Base-by-base conservation (phyloP, 805 yeast species). In the Myxozyma nipponensis region DNA sequence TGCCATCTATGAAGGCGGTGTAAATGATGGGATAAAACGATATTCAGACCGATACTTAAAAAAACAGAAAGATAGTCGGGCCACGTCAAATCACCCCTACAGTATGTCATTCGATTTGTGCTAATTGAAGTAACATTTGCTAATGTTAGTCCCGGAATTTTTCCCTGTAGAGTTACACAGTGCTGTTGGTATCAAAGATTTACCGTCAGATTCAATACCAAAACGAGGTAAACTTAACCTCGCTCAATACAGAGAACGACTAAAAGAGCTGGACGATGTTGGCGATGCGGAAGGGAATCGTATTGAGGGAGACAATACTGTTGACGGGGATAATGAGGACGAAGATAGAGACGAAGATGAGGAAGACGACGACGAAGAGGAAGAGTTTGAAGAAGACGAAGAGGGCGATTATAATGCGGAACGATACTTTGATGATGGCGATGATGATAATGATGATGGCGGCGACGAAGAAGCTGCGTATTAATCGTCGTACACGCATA, bases 351-450 rank as follows among this genome's bases (percentile, higher is more conserved):
- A 40, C 23, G 58, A 44, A 18, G 44, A 25, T n/a, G 50, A 44
- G 2, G 55, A 56, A 13, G 61, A 59, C 6, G 60, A 50, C 2
- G 60, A 47, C 25, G 60, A 52, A 28, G 59, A 59, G 22, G 63
- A 59, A 39, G 63, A 59, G 37, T 59, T 59, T 46, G 63, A 59
- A 18, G 63, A 59, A 28, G 63, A 59, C 34, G 63, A 59, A 34
- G 63, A 59, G 6, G 63, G 63, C n/a, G 63, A 59, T 40, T 59
- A 59, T 41, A 59, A 59, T 40, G 63, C 63, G 4, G 63, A 59
- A 38, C 46, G 44, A 39, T 59, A 59, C 46, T 59, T 59, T 43
- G 63, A 59, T 40, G 63, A 59, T 39, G 63, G 63, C 23, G 63
- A 59, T 24, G 63, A 59, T 5, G 53, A 52, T 23, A 43, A 57